These are phyloP conservation scores for Candida mesenterica DNA, from an alignment of 1,139 yeast species.

Conservation along the genomic window DNA sequence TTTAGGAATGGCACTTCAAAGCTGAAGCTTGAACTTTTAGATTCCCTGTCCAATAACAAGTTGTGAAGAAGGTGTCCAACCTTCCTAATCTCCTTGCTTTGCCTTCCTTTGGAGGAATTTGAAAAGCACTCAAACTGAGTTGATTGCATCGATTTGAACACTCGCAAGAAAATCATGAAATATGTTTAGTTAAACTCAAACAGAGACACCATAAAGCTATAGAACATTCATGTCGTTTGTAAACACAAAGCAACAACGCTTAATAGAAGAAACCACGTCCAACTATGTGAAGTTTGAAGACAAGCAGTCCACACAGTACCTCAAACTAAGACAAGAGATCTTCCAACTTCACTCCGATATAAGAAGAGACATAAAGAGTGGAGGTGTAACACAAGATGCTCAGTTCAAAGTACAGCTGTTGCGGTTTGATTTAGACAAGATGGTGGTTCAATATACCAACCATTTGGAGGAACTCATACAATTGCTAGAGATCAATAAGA, in stretches of 20 bases:
- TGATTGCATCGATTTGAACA: no score
- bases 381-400: constrained; percentile 10
- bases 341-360: constrained; percentile 20
- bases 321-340: constrained; percentile 35
- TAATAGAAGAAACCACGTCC: constrained; percentile 33
- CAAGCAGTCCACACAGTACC: constrained; percentile 31
- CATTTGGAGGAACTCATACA: constrained; percentile 26
- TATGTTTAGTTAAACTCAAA: no score
- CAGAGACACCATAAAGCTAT: no score
- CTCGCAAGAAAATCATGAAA: no score
- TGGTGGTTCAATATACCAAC: constrained; percentile 23
- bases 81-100: no score
- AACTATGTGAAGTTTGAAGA: constrained; percentile 37
- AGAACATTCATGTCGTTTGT: constrained; percentile 8
- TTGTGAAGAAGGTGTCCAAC: no score
- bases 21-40: no score
- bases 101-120: no score
- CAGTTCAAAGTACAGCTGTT: constrained; percentile 20
- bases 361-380: constrained; percentile 9
- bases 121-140: no score
- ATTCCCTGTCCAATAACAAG: no score
- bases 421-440: constrained; percentile 27
- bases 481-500: constrained; percentile 19
- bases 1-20: no score
- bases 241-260: constrained; percentile 31